Evolutionary conservation across 352 stramenopile species (phyloP).

Genomic region (Blastocystis hominis): DNA sequence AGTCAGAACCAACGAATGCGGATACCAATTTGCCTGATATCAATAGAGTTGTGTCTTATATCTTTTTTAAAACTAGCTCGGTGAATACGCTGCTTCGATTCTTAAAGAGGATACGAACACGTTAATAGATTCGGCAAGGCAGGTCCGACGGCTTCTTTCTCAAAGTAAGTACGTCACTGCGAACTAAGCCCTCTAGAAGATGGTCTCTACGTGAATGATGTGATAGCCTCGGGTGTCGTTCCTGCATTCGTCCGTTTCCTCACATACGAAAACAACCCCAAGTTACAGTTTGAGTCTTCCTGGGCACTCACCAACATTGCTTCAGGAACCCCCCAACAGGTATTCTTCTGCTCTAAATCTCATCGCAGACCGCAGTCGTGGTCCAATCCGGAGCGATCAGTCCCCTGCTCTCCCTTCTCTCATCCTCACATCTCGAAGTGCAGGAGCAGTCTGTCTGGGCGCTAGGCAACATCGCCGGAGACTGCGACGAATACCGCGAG

Average conservation of each 20-base stretch:
- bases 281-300: slow-evolving; percentile 95
- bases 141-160: slow-evolving; percentile 15
- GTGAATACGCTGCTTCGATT: not conserved
- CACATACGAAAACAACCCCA: slow-evolving; percentile 79
- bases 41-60: not conserved
- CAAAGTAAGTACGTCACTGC: not conserved
- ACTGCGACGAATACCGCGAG: slow-evolving; percentile 70
- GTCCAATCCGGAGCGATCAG: slow-evolving; percentile 89
- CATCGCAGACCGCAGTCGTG: slow-evolving; percentile 79
- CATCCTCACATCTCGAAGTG: slow-evolving; percentile 70
- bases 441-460: slow-evolving; percentile 88
- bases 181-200: not conserved
- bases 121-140: not conserved
- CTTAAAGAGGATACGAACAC: not conserved
- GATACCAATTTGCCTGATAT: not conserved
- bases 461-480: slow-evolving; percentile 95
- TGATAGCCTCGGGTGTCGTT: slow-evolving; percentile 91
- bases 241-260: slow-evolving; percentile 95
- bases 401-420: slow-evolving; percentile 88
- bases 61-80: not conserved
- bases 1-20: not conserved
- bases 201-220: slow-evolving; percentile 64
- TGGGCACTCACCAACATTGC: slow-evolving; percentile 99
- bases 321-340: slow-evolving; percentile 85
- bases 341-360: not conserved